These are phyloP conservation scores for Tuber calosporum DNA, from an alignment of 495 filamentous ascomycete species.

Conservation along the genomic window DNA sequence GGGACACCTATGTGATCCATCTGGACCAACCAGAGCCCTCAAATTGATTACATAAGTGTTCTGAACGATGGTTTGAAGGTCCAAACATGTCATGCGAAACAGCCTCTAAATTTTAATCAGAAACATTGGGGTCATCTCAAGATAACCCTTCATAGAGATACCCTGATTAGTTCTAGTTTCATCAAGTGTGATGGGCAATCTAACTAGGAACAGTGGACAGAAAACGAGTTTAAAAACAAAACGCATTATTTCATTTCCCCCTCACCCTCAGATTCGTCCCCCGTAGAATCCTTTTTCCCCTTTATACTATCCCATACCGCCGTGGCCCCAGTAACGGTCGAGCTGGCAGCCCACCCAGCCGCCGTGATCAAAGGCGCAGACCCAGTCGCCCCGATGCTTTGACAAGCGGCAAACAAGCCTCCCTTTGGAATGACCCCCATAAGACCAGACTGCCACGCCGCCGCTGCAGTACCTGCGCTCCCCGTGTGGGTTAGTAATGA, in stretches of 20 bases:
- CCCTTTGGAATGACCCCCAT: background rate
- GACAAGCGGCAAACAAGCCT: background rate
- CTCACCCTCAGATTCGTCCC: background rate
- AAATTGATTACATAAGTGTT: too few species aligned
- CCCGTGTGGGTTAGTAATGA: background rate
- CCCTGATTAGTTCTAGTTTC: background rate
- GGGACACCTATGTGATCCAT: too few species aligned
- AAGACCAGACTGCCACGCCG: background rate
- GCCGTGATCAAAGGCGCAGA: background rate
- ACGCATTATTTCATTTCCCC: background rate
- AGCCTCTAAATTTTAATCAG: too few species aligned
- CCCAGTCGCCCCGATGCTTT: background rate
- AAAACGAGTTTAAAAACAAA: background rate
- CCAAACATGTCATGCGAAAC: too few species aligned
- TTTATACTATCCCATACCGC: background rate
- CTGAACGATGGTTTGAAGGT: too few species aligned
- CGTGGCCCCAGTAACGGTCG: background rate
- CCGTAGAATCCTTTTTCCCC: background rate
- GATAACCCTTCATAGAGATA: background rate
- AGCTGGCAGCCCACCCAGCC: background rate
- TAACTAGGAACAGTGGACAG: background rate
- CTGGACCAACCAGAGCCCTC: too few species aligned
- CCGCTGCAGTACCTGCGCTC: background rate
- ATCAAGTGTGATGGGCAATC: background rate
- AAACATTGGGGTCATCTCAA: background rate